Percentiles rank a stretch among this genome's conserved stretches.
Evolutionary conservation across 257 asterid species (phyloP).

Genomic region (Solanum chaucha): DNA sequence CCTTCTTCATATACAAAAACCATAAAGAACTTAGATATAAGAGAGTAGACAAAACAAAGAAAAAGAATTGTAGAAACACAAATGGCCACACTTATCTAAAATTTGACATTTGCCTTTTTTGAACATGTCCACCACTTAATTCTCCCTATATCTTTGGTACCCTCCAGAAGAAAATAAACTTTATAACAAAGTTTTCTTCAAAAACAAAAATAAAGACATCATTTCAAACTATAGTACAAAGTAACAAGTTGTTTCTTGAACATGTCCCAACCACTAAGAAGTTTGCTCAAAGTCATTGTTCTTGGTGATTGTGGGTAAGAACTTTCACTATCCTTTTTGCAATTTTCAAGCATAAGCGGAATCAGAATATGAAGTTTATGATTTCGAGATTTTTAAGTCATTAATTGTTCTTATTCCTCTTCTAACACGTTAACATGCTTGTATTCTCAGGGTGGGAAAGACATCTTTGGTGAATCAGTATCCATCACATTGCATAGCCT

Average conservation of each 20-base stretch:
- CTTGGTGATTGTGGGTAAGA: slow-evolving; percentile 89
- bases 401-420: background rate
- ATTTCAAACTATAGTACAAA: background rate
- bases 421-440: background rate
- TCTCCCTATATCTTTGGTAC: background rate
- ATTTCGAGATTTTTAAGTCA: background rate
- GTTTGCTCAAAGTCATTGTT: slow-evolving; percentile 75
- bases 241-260: background rate
- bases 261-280: slow-evolving; percentile 38
- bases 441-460: slow-evolving; percentile 72
- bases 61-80: background rate
- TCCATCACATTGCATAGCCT: slow-evolving; percentile 21
- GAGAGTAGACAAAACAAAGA: background rate
- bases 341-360: background rate
- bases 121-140: background rate
- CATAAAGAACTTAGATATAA: background rate
- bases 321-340: background rate
- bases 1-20: background rate
- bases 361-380: background rate
- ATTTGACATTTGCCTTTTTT: background rate
- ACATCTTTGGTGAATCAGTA: slow-evolving; percentile 81
- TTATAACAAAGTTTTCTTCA: background rate
- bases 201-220: background rate
- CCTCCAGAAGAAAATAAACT: background rate
- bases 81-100: background rate